Percentiles rank a stretch among this genome's conserved stretches.
phyloP scores from a whole-genome alignment of 2,329 filamentous ascomycete species.

The Diplodia mutila region DNA sequence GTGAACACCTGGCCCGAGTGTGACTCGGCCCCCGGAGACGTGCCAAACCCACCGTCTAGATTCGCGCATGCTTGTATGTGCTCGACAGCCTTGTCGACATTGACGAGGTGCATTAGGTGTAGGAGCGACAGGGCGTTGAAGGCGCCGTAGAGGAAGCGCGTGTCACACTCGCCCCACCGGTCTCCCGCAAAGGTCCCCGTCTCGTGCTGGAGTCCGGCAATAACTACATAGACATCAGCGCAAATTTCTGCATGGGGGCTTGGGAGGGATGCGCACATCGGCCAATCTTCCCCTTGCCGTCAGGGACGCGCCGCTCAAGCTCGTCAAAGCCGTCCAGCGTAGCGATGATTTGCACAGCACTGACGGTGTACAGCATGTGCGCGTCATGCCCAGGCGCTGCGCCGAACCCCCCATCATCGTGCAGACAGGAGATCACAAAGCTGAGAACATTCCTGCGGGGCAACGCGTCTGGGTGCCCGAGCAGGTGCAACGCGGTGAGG shows the following conservation, averaged over 20 bases:
- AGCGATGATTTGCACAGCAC: constrained; percentile 89
- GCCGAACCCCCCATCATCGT: constrained; percentile 86
- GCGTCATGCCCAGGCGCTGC: constrained; percentile 93
- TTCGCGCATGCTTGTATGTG: constrained; percentile 85
- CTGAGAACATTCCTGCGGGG: constrained; percentile 80
- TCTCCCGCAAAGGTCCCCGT: constrained; percentile 92
- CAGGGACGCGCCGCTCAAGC: constrained; percentile 70
- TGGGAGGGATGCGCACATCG: constrained; percentile 65
- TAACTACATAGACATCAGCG: constrained; percentile 57
- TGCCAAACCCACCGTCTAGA: constrained; percentile 92
- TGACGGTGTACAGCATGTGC: constrained; percentile 95
- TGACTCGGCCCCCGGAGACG: constrained; percentile 86
- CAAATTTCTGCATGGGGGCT: neutral
- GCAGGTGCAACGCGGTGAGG: constrained; percentile 81
- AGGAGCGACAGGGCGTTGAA: constrained; percentile 89
- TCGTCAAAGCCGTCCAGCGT: constrained; percentile 83
- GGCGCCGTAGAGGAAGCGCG: constrained; percentile 88
- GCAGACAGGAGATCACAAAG: constrained; percentile 94
- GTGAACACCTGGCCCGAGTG: constrained; percentile 96
- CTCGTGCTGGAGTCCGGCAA: constrained; percentile 75
- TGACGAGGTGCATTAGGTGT: constrained; percentile 69
- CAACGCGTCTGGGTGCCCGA: constrained; percentile 79
- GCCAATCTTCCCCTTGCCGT: constrained; percentile 72
- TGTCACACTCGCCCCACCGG: constrained; percentile 96
- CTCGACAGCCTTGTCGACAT: constrained; percentile 78